Percentiles rank a stretch among this genome's conserved stretches.
phyloP scores from a whole-genome alignment of 805 yeast genomes.

The Ogataea pilisensis region DNA sequence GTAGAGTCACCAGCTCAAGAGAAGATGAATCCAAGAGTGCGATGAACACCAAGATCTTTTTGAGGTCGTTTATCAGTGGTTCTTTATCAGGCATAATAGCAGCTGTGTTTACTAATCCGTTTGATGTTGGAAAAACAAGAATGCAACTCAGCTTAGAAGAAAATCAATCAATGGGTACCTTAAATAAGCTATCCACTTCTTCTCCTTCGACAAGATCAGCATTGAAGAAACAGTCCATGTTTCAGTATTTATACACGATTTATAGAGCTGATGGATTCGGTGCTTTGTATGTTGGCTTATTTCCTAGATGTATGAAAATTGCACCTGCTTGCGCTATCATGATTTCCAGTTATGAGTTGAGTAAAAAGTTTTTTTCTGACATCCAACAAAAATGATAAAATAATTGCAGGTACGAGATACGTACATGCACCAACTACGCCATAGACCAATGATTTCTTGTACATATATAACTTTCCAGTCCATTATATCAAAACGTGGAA shows the following conservation, averaged over 20 bases:
- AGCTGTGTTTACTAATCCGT: slow-evolving; percentile 86
- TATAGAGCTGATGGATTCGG: slow-evolving; percentile 68
- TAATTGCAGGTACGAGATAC: no score
- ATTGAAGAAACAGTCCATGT: slow-evolving; percentile 49
- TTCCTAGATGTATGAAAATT: slow-evolving; percentile 83
- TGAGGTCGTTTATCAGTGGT: slow-evolving; percentile 74
- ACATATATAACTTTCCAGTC: neutral
- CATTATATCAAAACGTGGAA: no score
- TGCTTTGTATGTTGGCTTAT: slow-evolving; percentile 83
- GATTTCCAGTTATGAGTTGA: slow-evolving; percentile 92
- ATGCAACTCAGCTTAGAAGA: slow-evolving; percentile 59
- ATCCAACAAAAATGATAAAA: slow-evolving; percentile 1
- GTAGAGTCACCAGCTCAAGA: slow-evolving; percentile 18
- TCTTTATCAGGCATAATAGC: slow-evolving; percentile 81
- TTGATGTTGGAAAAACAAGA: slow-evolving; percentile 95
- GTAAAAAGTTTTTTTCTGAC: slow-evolving; percentile 54
- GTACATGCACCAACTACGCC: no score
- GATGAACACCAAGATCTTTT: slow-evolving; percentile 38
- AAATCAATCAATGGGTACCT: slow-evolving; percentile 10
- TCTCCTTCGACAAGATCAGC: neutral
- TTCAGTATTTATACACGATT: slow-evolving; percentile 59
- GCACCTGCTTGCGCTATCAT: slow-evolving; percentile 98
- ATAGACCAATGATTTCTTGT: neutral
- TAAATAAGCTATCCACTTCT: slow-evolving; percentile 5
- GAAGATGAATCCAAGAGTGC: slow-evolving; percentile 9